Percentiles rank a stretch among this genome's conserved stretches.
Evolutionary conservation across 2,329 filamentous ascomycete genomes (phyloP).

Genomic region (Plectosphaerella sp.): DNA sequence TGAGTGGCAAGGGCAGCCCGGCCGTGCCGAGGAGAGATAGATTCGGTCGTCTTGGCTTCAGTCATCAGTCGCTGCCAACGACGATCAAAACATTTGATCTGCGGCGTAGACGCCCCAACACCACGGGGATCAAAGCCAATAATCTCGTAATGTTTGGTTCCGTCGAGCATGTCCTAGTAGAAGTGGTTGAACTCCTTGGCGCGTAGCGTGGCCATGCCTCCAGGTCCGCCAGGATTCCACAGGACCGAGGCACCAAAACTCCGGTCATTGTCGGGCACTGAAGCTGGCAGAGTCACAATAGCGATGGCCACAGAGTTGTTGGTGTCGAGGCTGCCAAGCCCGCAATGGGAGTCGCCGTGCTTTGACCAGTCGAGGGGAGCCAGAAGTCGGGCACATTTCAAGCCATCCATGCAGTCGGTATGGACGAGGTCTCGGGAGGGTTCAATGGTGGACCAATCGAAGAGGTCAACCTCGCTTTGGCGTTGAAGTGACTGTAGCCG

Average conservation of each 20-base stretch:
- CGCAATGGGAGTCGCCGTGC: not conserved
- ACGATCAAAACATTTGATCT: constrained; percentile 23
- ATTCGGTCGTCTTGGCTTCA: constrained; percentile 15
- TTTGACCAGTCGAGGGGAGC: constrained; percentile 33
- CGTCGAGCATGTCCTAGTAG: constrained; percentile 19
- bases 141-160: constrained; percentile 25
- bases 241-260: constrained; percentile 31
- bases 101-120: constrained; percentile 23
- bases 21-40: not conserved
- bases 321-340: constrained; percentile 10
- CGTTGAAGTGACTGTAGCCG: no score
- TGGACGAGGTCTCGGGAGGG: constrained; percentile 15
- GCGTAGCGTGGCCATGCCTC: constrained; percentile 13
- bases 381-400: constrained; percentile 32
- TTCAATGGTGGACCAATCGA: constrained; percentile 20
- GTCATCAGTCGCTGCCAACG: constrained; percentile 15
- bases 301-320: constrained; percentile 25
- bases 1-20: not conserved
- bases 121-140: constrained; percentile 32
- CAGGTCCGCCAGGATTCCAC: constrained; percentile 34
- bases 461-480: no score
- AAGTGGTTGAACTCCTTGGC: constrained; percentile 3
- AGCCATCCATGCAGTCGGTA: constrained; percentile 25
- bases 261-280: constrained; percentile 27
- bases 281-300: constrained; percentile 31